Base-by-base conservation (phyloP, 2,329 filamentous ascomycete species). In the Annulohypoxylon truncatum region DNA sequence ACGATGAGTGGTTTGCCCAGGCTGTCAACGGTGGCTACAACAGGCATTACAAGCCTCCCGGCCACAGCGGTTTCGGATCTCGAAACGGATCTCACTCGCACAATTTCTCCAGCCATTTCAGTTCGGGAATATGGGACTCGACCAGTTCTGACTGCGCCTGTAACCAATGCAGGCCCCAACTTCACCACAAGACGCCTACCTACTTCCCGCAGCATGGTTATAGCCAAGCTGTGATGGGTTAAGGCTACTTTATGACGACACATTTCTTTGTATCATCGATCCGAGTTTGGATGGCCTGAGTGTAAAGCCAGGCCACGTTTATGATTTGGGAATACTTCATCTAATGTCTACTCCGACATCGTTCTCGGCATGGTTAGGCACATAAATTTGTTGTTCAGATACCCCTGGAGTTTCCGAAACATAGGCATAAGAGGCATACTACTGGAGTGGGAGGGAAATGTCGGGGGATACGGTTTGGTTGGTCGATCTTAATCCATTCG, bases 1-100 rank as follows among this genome's bases (percentile, higher is more conserved):
- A 88, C 76, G 84, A 85, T 24, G 86, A 89, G 44, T 89, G 84
- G 84, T 87, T 88, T 56, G 79, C 79, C 68, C 75, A 80, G 6
- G 79, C 78, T 2, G 70, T 73, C 5, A 76, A 74, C 15, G 75
- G 73, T 20, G 75, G 72, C 20, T 76, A 75, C 31, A 66, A 80
- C 65, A 72, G 77, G 15, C 81, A 82, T 15, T 85, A 83, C 60
- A 81, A 83, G 51, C 80, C 82, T 42, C 38, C 78, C 10, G 75
- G 75, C 6, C 81, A 82, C 61, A 76, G 73, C 59, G 71, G 61
- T 54, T 81, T 78, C 57, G 73, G 74, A n/a, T 81, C 79, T 35
- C 82, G 74, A 53, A 64, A 81, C 58, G 76, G 78, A 33, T 76
- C 79, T 4, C 77, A 79, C 9, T 84, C 82, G 38, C 76, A 78